Percentiles rank a stretch among this genome's conserved stretches.
Conservation (phyloP, 352 stramenopile genomes). For the Phytopythium ostracodes region DNA sequence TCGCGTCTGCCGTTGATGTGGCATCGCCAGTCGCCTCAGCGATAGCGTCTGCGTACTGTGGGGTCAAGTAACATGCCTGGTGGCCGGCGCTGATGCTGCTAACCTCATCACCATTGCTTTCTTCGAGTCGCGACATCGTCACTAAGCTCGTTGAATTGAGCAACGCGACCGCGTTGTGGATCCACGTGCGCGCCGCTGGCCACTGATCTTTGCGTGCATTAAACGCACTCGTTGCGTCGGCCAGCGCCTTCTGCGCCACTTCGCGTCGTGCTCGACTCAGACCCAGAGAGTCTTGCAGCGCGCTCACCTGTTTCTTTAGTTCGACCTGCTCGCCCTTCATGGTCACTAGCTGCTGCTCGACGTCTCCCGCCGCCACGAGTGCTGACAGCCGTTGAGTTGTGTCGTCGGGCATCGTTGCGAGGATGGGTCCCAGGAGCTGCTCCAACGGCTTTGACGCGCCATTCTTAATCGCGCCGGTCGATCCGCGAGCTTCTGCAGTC, state of each 20-base stretch:
- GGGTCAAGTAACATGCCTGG: slow-evolving; percentile 33
- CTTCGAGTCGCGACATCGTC: slow-evolving; percentile 23
- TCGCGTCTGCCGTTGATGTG: background rate
- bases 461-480: background rate
- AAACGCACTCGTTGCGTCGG: slow-evolving; percentile 57
- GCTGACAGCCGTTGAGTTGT: slow-evolving; percentile 58
- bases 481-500: background rate
- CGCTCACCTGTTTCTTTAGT: slow-evolving; percentile 60
- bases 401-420: slow-evolving; percentile 19
- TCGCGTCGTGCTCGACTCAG: slow-evolving; percentile 60
- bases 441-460: background rate
- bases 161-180: slow-evolving; percentile 37
- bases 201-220: slow-evolving; percentile 64
- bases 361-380: slow-evolving; percentile 51
- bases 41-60: slow-evolving; percentile 43
- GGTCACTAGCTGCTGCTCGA: slow-evolving; percentile 68
- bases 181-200: slow-evolving; percentile 55
- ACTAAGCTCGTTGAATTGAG: slow-evolving; percentile 49
- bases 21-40: slow-evolving; percentile 13
- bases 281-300: slow-evolving; percentile 60
- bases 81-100: slow-evolving; percentile 1
- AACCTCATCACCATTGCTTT: slow-evolving; percentile 7
- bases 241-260: slow-evolving; percentile 43
- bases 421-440: slow-evolving; percentile 15
- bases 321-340: slow-evolving; percentile 71